Evolutionary conservation across 805 yeast genomes (phyloP).

Genomic region (Clavispora asparagi): DNA sequence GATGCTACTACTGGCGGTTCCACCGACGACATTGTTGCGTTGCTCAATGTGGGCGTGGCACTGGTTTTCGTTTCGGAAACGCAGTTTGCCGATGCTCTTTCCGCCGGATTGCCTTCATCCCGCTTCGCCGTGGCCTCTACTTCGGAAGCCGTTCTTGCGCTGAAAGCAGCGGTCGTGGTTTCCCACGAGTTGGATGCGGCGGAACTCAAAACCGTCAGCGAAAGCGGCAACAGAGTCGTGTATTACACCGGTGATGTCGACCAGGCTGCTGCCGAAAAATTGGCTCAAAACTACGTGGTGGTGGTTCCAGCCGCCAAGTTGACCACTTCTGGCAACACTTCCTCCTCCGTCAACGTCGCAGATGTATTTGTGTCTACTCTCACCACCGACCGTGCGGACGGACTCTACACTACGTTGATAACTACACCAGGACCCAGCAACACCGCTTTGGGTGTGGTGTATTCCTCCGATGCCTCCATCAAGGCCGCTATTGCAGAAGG

Average conservation of each 20-base stretch:
- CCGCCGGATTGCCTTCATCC: constrained; percentile 13
- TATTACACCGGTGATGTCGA: constrained; percentile 15
- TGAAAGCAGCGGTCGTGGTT: constrained; percentile 21
- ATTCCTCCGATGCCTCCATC: constrained; percentile 80
- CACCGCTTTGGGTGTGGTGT: constrained; percentile 74
- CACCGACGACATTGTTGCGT: constrained; percentile 35
- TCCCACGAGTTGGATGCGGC: constrained; percentile 10
- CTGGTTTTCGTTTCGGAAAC: constrained; percentile 35
- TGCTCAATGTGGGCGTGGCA: constrained; percentile 59
- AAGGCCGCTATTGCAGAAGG: constrained; percentile 72
- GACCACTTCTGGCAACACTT: constrained; percentile 21
- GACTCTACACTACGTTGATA: constrained; percentile 79
- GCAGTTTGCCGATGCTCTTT: constrained; percentile 7
- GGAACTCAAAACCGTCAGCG: constrained; percentile 13
- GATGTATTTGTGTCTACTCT: constrained; percentile 47
- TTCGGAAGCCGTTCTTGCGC: constrained; percentile 8
- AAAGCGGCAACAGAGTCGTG: constrained; percentile 27
- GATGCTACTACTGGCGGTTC: constrained; percentile 27
- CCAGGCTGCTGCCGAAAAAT: constrained; percentile 22
- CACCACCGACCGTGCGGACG: constrained; percentile 81
- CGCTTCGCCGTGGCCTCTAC: constrained; percentile 11
- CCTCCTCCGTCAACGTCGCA: constrained; percentile 30
- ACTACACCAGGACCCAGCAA: constrained; percentile 55
- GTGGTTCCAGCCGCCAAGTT: constrained; percentile 23
- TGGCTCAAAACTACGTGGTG: constrained; percentile 32